Conservation (phyloP, 139 green algal species). For the Nannochloris sp. region DNA sequence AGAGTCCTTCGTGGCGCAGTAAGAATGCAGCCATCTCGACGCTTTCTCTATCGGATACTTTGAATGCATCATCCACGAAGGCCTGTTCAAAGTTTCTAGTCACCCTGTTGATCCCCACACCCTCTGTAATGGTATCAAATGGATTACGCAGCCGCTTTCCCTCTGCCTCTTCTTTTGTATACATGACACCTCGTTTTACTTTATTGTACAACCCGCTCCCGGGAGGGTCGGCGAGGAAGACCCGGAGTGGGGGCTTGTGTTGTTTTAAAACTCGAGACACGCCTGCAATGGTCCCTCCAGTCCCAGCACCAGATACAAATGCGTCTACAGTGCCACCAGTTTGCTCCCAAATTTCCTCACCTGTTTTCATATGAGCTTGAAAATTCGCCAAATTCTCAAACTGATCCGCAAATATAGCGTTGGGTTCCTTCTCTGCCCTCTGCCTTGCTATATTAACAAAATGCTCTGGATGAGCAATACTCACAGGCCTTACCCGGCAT, state of each 20-base stretch:
- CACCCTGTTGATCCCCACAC: constrained; percentile 89
- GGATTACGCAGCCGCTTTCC: constrained; percentile 80
- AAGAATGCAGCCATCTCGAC: constrained; percentile 79
- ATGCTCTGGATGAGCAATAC: constrained; percentile 86
- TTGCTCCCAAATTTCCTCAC: constrained; percentile 80
- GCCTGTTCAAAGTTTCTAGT: constrained; percentile 82
- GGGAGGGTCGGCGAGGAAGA: constrained; percentile 78
- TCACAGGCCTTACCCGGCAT: constrained; percentile 73
- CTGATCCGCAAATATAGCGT: constrained; percentile 85
- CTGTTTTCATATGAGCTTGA: constrained; percentile 63
- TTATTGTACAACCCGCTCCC: constrained; percentile 54
- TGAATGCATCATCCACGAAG: constrained; percentile 66
- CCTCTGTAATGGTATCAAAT: constrained; percentile 88
- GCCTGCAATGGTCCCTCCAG: constrained; percentile 88
- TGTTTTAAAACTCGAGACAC: constrained; percentile 63
- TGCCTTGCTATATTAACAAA: constrained; percentile 83
- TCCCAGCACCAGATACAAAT: constrained; percentile 89
- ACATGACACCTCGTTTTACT: constrained; percentile 86
- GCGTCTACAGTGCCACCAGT: constrained; percentile 63
- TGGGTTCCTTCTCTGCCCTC: constrained; percentile 30
- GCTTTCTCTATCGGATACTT: constrained; percentile 63
- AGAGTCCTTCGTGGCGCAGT: constrained; percentile 83
- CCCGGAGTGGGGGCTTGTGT: constrained; percentile 15
- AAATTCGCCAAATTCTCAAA: constrained; percentile 93
- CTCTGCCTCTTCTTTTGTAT: constrained; percentile 73